Conservation (phyloP, 345 rosid species). For the Euclidium syriacum region DNA sequence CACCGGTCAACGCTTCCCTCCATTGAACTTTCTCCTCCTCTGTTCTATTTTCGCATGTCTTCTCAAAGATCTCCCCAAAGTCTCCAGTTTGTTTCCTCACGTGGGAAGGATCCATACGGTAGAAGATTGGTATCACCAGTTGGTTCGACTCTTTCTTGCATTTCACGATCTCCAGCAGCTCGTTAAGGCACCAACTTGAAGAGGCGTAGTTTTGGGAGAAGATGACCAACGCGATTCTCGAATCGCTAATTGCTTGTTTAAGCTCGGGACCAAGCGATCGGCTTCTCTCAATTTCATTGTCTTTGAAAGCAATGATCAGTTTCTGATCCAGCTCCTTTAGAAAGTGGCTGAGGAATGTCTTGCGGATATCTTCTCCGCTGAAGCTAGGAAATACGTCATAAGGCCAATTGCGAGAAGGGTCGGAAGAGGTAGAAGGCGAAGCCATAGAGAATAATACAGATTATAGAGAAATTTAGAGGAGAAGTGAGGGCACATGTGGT, state of each 20-base stretch:
- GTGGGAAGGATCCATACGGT: not conserved
- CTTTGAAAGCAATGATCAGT: not conserved
- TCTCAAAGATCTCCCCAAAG: not conserved
- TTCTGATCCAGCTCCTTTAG: too few relatives aligned
- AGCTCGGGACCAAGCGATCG: not conserved
- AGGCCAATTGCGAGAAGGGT: too few relatives aligned
- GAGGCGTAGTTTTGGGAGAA: not conserved
- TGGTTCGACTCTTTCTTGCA: too few relatives aligned
- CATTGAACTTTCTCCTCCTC: not conserved
- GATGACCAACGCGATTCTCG: not conserved
- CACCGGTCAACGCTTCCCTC: not conserved
- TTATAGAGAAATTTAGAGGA: too few relatives aligned
- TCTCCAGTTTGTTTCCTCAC: not conserved
- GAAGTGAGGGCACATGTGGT: too few relatives aligned
- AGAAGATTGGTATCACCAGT: not conserved
- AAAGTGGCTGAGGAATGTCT: too few relatives aligned
- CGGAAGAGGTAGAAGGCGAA: too few relatives aligned
- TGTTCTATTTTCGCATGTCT: not conserved
- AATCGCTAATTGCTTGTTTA: not conserved
- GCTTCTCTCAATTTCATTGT: not conserved
- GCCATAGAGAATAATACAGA: too few relatives aligned
- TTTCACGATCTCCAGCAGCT: too few relatives aligned
- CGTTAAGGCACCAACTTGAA: too few relatives aligned
- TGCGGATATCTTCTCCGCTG: too few relatives aligned
- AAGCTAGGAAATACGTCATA: too few relatives aligned